Conservation (phyloP, 2,329 filamentous ascomycete species). For the Orbilia ellipsospora region DNA sequence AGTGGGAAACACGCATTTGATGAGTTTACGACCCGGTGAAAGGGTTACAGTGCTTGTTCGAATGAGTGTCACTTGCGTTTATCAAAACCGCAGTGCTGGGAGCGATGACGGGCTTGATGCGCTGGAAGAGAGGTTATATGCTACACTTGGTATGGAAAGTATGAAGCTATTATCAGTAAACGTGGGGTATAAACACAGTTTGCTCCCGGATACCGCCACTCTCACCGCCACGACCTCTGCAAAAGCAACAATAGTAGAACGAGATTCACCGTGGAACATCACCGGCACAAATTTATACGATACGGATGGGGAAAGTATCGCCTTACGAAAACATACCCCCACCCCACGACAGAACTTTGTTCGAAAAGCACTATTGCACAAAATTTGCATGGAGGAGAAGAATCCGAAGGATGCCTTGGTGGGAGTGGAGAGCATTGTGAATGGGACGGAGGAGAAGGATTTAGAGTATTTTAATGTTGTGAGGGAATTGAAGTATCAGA, state of each 20-base stretch:
- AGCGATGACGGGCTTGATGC: conserved; percentile 13
- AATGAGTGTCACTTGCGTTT: conserved; percentile 19
- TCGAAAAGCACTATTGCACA: conserved; percentile 46
- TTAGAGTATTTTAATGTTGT: conserved; percentile 50
- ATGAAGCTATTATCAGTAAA: conserved; percentile 20
- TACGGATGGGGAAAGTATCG: not conserved
- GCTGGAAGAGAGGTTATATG: conserved; percentile 39
- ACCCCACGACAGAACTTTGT: conserved; percentile 25
- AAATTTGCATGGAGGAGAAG: conserved; percentile 33
- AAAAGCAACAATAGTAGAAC: conserved; percentile 7
- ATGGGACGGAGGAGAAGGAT: conserved; percentile 37
- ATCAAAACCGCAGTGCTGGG: not conserved
- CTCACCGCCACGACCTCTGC: conserved; percentile 18
- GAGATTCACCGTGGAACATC: conserved; percentile 19
- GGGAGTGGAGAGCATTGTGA: conserved; percentile 24
- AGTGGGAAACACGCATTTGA: conserved; percentile 22
- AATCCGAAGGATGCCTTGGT: conserved; percentile 45
- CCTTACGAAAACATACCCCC: not conserved
- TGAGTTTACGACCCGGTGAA: conserved; percentile 35
- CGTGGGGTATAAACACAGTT: conserved; percentile 37
- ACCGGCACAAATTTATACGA: not conserved
- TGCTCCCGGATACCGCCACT: conserved; percentile 14
- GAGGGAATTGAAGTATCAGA: conserved; percentile 48
- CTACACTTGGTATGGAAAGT: conserved; percentile 32
- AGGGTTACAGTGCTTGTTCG: conserved; percentile 32